Evolutionary conservation across 1,284 basidiomycete genomes (phyloP), one percentile per base, ranked within the genome.

Genomic region (Tylopilus sp.): DNA sequence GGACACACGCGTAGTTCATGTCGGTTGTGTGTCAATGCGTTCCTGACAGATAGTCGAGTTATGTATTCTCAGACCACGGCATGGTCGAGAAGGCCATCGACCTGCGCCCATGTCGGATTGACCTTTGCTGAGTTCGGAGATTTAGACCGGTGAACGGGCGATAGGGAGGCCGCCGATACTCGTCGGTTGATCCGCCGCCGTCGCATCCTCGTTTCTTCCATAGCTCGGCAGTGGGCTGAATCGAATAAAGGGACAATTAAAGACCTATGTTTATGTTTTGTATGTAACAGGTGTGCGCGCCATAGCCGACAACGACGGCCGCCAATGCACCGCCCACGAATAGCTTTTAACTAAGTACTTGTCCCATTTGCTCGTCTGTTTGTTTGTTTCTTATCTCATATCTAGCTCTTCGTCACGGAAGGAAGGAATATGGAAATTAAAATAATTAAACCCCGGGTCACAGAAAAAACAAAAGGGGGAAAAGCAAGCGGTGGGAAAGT

Each of bases 401-500:
- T 44, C 15, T 19, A 15, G 41, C n/a, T 6, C 22, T 15, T 44
- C 33, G 39, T 47, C 22, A 2, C 5, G 6, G 19, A 22, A 22
- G n/a, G 18, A 47, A 6, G 44, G 44, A 22, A 47, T 47, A 22
- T 22, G 15, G 16, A 39, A 47, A n/a, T 47, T 10, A 6, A 39
- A 39, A n/a, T 47, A 47, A 47, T 47, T 47, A 47, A 47, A n/a
- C 47, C 47, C 9, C 2, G 22, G 47, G n/a, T 47, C 47, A 47
- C 47, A 12, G 33, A n/a, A 32, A 32, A 52, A 60, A 60, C 38
- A 54, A 60, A 33, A 53, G 29, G 22, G 39, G 39, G 15, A 57
- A 57, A 49, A 61, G 57, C 51, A 47, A 61, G 57, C 63, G 29
- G 61, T 65, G 74, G 75, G 71, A 67, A 76, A 73, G 68, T 36